phyloP scores from a whole-genome alignment of 148 eudicot genomes.

The Amaranthus hypochondriacus region DNA sequence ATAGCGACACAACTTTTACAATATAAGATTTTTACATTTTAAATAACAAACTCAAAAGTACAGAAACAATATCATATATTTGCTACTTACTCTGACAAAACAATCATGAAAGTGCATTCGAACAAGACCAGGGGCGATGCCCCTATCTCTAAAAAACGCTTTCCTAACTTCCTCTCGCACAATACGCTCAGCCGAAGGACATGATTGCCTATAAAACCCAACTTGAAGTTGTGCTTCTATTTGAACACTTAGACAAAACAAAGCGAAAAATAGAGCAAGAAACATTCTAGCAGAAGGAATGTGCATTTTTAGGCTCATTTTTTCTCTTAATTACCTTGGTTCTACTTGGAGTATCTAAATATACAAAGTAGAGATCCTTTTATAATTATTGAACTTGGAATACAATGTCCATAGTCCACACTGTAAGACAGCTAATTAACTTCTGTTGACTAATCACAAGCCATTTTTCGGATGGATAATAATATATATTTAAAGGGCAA shows the following conservation, averaged over 20 bases:
- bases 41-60: too few relatives aligned
- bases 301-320: constrained; percentile 5
- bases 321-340: not conserved
- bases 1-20: not conserved
- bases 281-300: constrained; percentile 3
- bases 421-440: not conserved
- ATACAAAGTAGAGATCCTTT: not conserved
- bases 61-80: too few relatives aligned
- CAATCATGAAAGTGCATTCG: constrained; percentile 69
- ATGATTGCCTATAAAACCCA: constrained; percentile 37
- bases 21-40: too few relatives aligned
- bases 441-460: not conserved
- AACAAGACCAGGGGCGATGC: constrained; percentile 52
- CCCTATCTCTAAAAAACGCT: constrained; percentile 28
- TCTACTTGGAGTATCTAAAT: not conserved
- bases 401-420: not conserved
- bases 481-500: not conserved
- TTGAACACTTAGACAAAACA: constrained; percentile 11
- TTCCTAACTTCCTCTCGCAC: constrained; percentile 40
- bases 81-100: constrained; percentile 49
- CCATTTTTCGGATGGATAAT: not conserved
- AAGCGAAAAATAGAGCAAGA: constrained; percentile 19
- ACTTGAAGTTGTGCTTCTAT: constrained; percentile 49
- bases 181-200: constrained; percentile 39
- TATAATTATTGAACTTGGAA: constrained; percentile 3